Base-by-base conservation (phyloP, 2,329 filamentous ascomycete genomes). In the Didymella sp. region DNA sequence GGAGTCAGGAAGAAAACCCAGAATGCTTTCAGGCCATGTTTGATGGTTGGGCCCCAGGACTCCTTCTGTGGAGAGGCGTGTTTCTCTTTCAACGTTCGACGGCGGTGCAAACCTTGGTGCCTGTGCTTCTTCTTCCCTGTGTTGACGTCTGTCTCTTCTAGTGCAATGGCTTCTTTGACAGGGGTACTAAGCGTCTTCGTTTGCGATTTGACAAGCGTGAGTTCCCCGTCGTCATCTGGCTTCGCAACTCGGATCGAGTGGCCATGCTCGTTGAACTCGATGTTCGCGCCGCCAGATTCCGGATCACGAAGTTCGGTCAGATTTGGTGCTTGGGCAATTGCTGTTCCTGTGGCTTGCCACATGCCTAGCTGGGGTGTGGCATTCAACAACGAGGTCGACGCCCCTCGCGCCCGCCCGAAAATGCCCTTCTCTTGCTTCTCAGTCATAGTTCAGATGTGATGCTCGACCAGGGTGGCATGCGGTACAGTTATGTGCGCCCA, bases 1-100 rank as follows among this genome's bases (percentile, higher is more conserved):
- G 89, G 89, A 0, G 91, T 96, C 31, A 84, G 79, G 67, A 89
- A 85, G 78, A 91, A 96, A 46, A 84, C 83, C 85, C 86, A 88
- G 69, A 89, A 90, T 0, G 85, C 82, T 19, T 81, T 77, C 3
- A 87, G 68, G 1, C 83, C 85, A 50, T 86, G 83, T 28, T 75
- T 77, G 2, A 85, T 84, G 1, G 86, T 84, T 55, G 87, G 83
- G 28, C 79, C 81, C 78, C 83, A 85, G 0, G 69, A 74, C n/a
- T 70, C 61, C 53, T 71, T 73, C 50, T 61, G 47, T 13, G 28
- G 3, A 13, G 51, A 50, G 25, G 43, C 33, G 15, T 65, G 60
- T 33, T 63, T 65, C 17, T 65, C 77, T 42, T 71, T 75, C 22
- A 70, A 47, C 28, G 69, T 70, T 59, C 63, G 57, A 31, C 43